phyloP scores from a whole-genome alignment of 331 rosid genomes.

The Saraca asoca region DNA sequence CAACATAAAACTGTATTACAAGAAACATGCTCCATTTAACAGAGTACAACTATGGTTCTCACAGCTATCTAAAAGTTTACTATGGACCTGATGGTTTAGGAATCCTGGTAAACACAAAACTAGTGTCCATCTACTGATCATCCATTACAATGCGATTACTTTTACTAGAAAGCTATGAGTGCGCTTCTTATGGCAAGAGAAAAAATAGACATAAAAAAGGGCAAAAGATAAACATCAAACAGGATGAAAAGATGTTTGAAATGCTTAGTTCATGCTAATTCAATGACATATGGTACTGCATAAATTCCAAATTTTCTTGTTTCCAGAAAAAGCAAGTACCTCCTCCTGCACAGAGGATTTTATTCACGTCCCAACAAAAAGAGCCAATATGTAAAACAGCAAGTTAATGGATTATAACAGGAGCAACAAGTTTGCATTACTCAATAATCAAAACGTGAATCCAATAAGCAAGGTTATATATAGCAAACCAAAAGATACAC shows the following conservation, averaged over 20 bases:
- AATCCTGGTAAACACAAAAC: constrained; percentile 9
- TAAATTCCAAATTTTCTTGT: background rate
- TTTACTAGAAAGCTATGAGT: constrained; percentile 15
- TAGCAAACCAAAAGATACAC: background rate
- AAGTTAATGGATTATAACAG: constrained; percentile 4
- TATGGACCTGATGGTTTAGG: background rate
- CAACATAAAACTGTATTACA: too few relatives aligned
- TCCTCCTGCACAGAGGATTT: background rate
- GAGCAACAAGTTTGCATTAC: background rate
- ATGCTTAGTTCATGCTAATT: background rate
- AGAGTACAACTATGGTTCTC: too few relatives aligned
- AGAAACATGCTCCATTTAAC: too few relatives aligned
- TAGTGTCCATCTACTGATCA: constrained; percentile 6
- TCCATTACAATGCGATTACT: constrained; percentile 11
- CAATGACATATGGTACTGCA: background rate
- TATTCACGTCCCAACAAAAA: constrained; percentile 4
- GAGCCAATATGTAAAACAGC: background rate
- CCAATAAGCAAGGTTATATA: background rate
- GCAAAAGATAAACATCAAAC: background rate
- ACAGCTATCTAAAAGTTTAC: too few relatives aligned
- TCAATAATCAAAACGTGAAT: background rate
- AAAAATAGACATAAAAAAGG: background rate
- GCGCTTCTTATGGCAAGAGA: constrained; percentile 4
- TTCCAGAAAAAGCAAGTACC: background rate
- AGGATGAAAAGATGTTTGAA: constrained; percentile 13